Evolutionary conservation across 73 alveolate genomes (phyloP).

Genomic region (Tetrahymena borealis): DNA sequence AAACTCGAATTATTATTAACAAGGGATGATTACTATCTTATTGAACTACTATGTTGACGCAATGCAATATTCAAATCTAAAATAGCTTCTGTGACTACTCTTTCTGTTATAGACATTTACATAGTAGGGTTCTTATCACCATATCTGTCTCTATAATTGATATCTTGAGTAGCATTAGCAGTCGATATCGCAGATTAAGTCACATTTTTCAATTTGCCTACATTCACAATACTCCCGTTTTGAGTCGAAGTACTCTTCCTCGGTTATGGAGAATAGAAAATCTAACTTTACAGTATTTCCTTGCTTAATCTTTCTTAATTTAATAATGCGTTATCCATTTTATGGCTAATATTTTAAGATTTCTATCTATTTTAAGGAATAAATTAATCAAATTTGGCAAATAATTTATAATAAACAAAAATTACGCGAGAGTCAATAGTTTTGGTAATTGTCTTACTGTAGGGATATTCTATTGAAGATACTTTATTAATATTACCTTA

Average conservation of each 20-base stretch:
- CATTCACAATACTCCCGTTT: neutral
- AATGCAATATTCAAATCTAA: neutral
- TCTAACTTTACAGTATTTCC: neutral
- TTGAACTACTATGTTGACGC: neutral
- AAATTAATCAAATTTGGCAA: no score
- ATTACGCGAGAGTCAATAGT: no score
- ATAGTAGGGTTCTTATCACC: neutral
- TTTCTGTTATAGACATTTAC: neutral
- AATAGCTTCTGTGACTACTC: neutral
- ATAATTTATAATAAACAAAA: no score
- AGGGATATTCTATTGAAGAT: no score
- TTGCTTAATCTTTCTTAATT: neutral
- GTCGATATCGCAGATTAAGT: neutral
- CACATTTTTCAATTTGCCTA: neutral
- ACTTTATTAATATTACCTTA: no score
- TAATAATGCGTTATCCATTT: neutral
- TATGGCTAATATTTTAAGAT: no score
- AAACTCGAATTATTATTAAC: neutral
- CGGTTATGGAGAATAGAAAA: neutral
- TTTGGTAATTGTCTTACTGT: no score
- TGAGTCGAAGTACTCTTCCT: neutral
- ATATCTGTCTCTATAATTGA: neutral
- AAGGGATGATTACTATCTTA: neutral
- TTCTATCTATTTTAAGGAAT: no score
- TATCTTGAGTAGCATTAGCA: neutral